Conservation (phyloP, 2,329 filamentous ascomycete genomes). For the Aspergillus tanneri region DNA sequence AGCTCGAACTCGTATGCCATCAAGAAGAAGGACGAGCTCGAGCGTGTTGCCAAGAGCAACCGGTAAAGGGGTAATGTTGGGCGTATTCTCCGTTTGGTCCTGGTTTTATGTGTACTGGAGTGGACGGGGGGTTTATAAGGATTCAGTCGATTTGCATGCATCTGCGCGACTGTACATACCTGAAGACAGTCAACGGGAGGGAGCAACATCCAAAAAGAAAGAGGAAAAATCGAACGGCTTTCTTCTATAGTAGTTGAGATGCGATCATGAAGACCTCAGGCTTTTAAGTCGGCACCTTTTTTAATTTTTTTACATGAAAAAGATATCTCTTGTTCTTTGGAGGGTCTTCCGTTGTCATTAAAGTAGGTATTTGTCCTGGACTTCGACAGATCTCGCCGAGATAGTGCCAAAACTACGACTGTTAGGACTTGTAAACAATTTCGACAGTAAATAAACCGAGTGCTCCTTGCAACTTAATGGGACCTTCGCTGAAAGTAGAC, state of each 20-base stretch:
- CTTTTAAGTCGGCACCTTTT: constrained; percentile 24
- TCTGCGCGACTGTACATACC: constrained; percentile 44
- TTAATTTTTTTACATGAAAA: constrained; percentile 23
- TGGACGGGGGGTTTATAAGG: constrained; percentile 43
- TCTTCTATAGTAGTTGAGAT: constrained; percentile 44
- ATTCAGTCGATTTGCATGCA: constrained; percentile 44
- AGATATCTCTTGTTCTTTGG: constrained; percentile 15
- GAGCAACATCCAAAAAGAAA: constrained; percentile 40
- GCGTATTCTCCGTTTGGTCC: constrained; percentile 41
- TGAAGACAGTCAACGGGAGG: constrained; percentile 37
- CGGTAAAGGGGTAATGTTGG: constrained; percentile 69
- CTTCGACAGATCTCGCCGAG: not conserved
- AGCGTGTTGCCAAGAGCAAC: constrained; percentile 99
- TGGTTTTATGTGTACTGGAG: constrained; percentile 42
- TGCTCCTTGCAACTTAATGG: no score
- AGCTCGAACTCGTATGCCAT: constrained; percentile 99
- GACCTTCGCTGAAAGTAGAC: no score
- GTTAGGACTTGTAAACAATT: not conserved
- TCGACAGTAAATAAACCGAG: no score
- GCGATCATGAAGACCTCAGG: constrained; percentile 41
- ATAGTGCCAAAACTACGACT: not conserved
- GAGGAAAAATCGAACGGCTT: constrained; percentile 37
- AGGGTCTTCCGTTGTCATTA: not conserved
- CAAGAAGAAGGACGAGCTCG: constrained; percentile 99
- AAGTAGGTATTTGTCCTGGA: not conserved